Percentiles rank a stretch among this genome's conserved stretches.
phyloP scores from a whole-genome alignment of 139 green algal species.

The Mesostigma viride region DNA sequence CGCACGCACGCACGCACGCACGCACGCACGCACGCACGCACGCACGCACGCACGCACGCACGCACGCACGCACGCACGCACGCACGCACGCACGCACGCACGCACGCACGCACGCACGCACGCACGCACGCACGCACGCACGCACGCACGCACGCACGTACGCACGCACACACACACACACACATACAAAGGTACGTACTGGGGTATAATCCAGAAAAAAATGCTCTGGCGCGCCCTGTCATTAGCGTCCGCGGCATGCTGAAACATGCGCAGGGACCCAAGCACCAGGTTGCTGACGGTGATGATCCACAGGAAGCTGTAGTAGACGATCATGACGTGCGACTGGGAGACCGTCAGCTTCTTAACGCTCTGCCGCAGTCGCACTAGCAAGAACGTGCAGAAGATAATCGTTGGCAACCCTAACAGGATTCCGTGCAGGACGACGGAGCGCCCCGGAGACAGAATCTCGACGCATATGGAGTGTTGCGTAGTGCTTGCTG shows the following conservation, averaged over 20 bases:
- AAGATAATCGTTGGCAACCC: too few relatives aligned
- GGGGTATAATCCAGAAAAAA: neutral
- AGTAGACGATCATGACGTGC: too few relatives aligned
- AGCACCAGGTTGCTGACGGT: too few relatives aligned
- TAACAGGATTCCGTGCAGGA: too few relatives aligned
- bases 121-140: constrained; percentile 2
- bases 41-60: constrained; percentile 2
- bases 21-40: constrained; percentile 2
- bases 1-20: constrained; percentile 2
- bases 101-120: constrained; percentile 2
- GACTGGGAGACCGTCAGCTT: too few relatives aligned
- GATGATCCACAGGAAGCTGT: too few relatives aligned
- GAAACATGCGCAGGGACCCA: neutral
- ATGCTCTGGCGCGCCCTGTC: neutral
- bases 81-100: constrained; percentile 2
- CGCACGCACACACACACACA: constrained; percentile 3
- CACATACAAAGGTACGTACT: neutral
- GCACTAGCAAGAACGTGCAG: too few relatives aligned
- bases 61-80: constrained; percentile 2
- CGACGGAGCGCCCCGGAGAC: too few relatives aligned
- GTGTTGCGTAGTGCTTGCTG: too few relatives aligned
- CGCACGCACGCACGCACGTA: constrained; percentile 2
- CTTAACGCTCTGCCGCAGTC: too few relatives aligned
- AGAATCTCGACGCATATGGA: too few relatives aligned
- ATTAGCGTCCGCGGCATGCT: neutral